These are phyloP conservation scores for Blastobotrys niveus DNA, from an alignment of 1,139 yeast species.

Conservation along the genomic window DNA sequence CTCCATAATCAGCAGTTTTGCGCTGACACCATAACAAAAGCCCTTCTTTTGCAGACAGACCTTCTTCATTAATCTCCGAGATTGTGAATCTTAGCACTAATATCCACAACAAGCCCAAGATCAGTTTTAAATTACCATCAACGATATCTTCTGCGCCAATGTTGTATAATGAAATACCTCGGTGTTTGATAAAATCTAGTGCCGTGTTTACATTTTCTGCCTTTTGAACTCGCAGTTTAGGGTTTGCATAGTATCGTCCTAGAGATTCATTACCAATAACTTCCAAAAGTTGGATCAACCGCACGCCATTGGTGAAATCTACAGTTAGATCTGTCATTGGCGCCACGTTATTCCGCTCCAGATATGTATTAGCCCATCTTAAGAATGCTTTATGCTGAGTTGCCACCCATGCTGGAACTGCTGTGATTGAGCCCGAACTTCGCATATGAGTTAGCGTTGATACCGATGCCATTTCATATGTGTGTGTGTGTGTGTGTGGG, in stretches of 20 bases:
- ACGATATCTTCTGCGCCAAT: constrained; percentile 66
- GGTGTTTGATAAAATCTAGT: constrained; percentile 49
- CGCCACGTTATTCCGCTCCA: constrained; percentile 28
- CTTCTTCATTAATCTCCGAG: constrained; percentile 41
- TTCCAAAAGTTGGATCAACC: constrained; percentile 36
- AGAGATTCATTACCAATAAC: constrained; percentile 37
- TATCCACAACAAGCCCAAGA: constrained; percentile 64
- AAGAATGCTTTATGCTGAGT: constrained; percentile 39
- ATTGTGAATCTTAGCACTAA: constrained; percentile 49
- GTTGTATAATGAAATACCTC: constrained; percentile 49
- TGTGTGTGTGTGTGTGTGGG: too few relatives aligned
- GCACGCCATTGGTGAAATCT: constrained; percentile 36
- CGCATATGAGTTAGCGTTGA: constrained; percentile 11
- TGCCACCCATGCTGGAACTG: constrained; percentile 37
- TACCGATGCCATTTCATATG: constrained; percentile 12
- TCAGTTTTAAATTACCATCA: constrained; percentile 57
- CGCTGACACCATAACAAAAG: constrained; percentile 43
- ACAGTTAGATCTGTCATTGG: constrained; percentile 29
- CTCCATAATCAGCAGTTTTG: constrained; percentile 39
- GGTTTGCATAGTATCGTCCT: constrained; percentile 39
- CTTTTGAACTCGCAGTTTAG: constrained; percentile 53
- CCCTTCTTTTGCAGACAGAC: constrained; percentile 41
- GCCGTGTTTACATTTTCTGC: constrained; percentile 57
- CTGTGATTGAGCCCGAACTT: constrained; percentile 10
- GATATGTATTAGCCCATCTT: constrained; percentile 38